Conservation (phyloP, 75 land plant genomes). For the Ceratopteris richardii region DNA sequence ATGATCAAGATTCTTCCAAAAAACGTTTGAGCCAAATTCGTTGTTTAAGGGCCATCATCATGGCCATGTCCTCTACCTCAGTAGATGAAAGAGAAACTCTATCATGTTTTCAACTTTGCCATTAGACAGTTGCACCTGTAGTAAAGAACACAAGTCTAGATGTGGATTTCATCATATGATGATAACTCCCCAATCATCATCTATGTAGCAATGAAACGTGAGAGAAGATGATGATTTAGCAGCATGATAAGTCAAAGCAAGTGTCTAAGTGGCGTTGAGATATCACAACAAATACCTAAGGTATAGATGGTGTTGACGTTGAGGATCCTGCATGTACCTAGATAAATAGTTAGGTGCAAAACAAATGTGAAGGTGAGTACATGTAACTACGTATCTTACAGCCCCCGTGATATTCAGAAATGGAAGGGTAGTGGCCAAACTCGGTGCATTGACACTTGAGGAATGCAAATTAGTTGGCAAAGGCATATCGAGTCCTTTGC, state of each 20-base stretch:
- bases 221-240: not conserved
- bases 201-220: conserved; percentile 14
- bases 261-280: conserved; percentile 15
- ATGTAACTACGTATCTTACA: conserved; percentile 2
- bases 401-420: not conserved
- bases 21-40: conserved; percentile 15
- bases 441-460: not conserved
- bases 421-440: not conserved
- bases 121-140: conserved; percentile 7
- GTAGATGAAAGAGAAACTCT: conserved; percentile 23
- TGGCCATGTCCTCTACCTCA: conserved; percentile 19
- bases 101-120: conserved; percentile 12
- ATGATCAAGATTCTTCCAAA: conserved; percentile 1
- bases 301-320: conserved; percentile 19
- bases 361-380: conserved; percentile 20
- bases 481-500: not conserved
- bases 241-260: conserved; percentile 14
- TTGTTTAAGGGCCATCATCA: conserved; percentile 15
- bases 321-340: conserved; percentile 22
- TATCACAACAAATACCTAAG: conserved; percentile 21
- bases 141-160: conserved; percentile 16
- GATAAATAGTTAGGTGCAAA: conserved; percentile 16
- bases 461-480: no score
- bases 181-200: conserved; percentile 36
- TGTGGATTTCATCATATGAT: conserved; percentile 24